Conservation (phyloP, 2,329 filamentous ascomycete species). For the Aspergillus sp. region DNA sequence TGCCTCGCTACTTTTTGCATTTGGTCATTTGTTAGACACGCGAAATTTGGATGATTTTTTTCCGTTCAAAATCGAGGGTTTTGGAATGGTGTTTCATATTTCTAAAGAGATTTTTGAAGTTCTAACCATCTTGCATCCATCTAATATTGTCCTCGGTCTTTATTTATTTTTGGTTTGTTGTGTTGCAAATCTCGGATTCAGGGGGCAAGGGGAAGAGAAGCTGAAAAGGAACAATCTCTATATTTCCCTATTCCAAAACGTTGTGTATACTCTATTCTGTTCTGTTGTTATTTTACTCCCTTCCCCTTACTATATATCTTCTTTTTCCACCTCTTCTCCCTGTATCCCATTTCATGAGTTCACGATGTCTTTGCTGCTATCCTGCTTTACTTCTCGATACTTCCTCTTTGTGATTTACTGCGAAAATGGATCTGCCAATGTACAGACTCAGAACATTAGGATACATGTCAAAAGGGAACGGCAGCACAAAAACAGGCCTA, state of each 20-base stretch:
- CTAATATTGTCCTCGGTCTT: background rate
- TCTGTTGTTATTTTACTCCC: too few species aligned
- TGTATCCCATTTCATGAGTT: constrained; percentile 1
- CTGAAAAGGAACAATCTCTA: too few species aligned
- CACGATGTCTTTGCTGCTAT: background rate
- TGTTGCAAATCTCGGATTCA: background rate
- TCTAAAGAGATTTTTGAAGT: too few species aligned
- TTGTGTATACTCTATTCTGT: too few species aligned
- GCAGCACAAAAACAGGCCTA: too few species aligned
- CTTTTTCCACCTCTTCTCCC: constrained; percentile 1
- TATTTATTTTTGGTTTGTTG: constrained; percentile 7
- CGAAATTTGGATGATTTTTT: constrained; percentile 1
- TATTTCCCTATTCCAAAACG: too few species aligned
- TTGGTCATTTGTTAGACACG: background rate
- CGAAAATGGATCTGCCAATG: background rate
- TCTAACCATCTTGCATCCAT: too few species aligned
- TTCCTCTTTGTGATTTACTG: background rate
- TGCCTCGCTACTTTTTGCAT: background rate
- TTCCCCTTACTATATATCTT: background rate
- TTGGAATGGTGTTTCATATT: too few species aligned
- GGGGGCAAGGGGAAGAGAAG: too few species aligned
- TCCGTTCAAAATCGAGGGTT: background rate
- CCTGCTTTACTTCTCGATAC: background rate
- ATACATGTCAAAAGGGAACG: too few species aligned
- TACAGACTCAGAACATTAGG: too few species aligned